Evolutionary conservation across 306 rosid genomes (phyloP).

Genomic region (Cercis canadensis): DNA sequence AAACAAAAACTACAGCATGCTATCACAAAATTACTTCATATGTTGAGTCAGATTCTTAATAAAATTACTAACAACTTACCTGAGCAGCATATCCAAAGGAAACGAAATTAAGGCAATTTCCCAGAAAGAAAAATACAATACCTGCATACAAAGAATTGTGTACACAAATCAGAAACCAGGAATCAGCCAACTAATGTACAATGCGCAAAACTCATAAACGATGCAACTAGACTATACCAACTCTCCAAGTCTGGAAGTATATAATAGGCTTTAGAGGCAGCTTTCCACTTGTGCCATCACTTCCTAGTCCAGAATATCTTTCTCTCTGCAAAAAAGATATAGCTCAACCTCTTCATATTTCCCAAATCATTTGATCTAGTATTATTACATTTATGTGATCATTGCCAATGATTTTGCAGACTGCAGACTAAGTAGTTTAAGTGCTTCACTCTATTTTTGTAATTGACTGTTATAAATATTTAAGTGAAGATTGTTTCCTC

Average conservation of each 20-base stretch:
- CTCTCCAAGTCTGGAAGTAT: constrained; percentile 88
- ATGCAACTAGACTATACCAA: constrained; percentile 62
- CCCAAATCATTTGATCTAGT: constrained; percentile 28
- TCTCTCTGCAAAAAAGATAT: constrained; percentile 72
- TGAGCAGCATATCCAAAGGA: constrained; percentile 99
- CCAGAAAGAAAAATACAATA: constrained; percentile 78
- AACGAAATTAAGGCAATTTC: constrained; percentile 89
- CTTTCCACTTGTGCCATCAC: constrained; percentile 74
- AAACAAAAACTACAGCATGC: constrained; percentile 4
- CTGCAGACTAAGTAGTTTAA: background rate
- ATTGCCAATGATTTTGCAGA: constrained; percentile 16
- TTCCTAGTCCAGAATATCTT: constrained; percentile 68
- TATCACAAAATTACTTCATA: constrained; percentile 29
- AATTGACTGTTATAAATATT: constrained; percentile 2
- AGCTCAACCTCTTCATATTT: constrained; percentile 31
- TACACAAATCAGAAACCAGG: constrained; percentile 20
- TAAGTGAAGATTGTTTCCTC: background rate
- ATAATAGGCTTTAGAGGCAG: constrained; percentile 74
- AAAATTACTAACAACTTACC: constrained; percentile 53
- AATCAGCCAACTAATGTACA: constrained; percentile 30
- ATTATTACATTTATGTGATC: constrained; percentile 14
- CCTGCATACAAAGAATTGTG: constrained; percentile 58
- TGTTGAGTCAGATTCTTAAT: background rate
- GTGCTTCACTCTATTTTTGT: constrained; percentile 9
- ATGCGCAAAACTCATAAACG: constrained; percentile 31